Percentiles rank a stretch among this genome's conserved stretches.
Evolutionary conservation across 306 rosid species (phyloP).

Genomic region (Aeschynomene evenia): DNA sequence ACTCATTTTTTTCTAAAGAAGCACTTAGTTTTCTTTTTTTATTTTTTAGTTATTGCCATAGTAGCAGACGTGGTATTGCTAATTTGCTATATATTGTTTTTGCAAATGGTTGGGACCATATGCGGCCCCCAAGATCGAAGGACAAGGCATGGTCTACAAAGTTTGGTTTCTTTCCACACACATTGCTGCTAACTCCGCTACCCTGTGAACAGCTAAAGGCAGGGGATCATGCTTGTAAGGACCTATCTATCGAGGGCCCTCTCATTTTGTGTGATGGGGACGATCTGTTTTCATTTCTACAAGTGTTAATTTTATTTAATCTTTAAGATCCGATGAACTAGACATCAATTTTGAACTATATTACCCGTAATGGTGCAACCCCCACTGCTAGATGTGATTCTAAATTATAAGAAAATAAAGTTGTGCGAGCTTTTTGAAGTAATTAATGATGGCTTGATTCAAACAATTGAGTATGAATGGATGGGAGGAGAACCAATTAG

Average conservation of each 20-base stretch:
- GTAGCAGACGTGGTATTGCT: not conserved
- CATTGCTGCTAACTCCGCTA: conserved; percentile 28
- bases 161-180: conserved; percentile 37
- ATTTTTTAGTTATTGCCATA: no score
- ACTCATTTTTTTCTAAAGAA: not conserved
- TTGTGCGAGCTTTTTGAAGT: no score
- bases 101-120: conserved; percentile 40
- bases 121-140: not conserved
- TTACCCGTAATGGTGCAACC: no score
- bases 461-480: no score
- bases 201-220: conserved; percentile 45
- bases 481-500: not conserved
- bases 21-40: no score
- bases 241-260: conserved; percentile 16
- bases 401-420: no score
- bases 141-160: conserved; percentile 26
- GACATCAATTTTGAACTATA: no score
- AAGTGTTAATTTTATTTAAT: no score
- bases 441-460: no score
- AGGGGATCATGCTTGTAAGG: conserved; percentile 26
- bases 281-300: conserved; percentile 28
- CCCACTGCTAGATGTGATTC: no score
- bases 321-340: no score
- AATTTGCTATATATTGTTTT: no score
- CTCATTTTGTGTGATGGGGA: conserved; percentile 20